These are phyloP conservation scores for Hygrocybe punicea DNA, from an alignment of 768 basidiomycete genomes.

Conservation along the genomic window DNA sequence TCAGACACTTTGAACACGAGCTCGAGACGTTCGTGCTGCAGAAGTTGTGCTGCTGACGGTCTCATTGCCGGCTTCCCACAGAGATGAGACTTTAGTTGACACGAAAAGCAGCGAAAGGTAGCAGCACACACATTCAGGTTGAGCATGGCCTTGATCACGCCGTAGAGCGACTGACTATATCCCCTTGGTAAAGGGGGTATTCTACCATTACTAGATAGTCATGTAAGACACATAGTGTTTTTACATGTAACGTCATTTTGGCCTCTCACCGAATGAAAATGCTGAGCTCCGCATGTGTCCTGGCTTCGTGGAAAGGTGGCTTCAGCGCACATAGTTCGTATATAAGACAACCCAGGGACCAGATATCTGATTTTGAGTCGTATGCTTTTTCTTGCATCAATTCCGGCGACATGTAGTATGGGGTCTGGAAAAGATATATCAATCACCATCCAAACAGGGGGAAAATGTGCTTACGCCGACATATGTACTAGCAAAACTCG, in stretches of 20 bases:
- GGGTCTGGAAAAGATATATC: constrained; percentile 59
- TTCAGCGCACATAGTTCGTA: constrained; percentile 94
- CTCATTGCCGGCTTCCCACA: constrained; percentile 72
- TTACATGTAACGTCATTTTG: not conserved
- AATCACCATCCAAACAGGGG: not conserved
- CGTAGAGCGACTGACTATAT: constrained; percentile 68
- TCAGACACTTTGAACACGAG: constrained; percentile 70
- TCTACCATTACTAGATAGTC: constrained; percentile 62
- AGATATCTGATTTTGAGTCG: constrained; percentile 97
- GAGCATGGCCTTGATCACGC: constrained; percentile 84
- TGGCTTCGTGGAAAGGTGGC: constrained; percentile 91
- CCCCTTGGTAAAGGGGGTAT: constrained; percentile 85
- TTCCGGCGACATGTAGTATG: constrained; percentile 99
- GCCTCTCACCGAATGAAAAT: constrained; percentile 66
- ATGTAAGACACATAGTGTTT: not conserved
- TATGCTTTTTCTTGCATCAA: constrained; percentile 96
- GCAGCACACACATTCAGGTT: constrained; percentile 64
- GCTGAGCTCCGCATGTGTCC: constrained; percentile 83
- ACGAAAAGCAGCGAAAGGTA: not conserved
- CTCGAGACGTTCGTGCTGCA: constrained; percentile 75
- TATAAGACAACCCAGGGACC: constrained; percentile 95
- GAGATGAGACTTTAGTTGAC: not conserved
- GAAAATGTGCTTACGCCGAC: constrained; percentile 69
- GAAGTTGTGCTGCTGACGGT: constrained; percentile 74
- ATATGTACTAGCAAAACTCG: constrained; percentile 92